Evolutionary conservation across 2,329 filamentous ascomycete species (phyloP).

Genomic region (Aureobasidium mangrovei): DNA sequence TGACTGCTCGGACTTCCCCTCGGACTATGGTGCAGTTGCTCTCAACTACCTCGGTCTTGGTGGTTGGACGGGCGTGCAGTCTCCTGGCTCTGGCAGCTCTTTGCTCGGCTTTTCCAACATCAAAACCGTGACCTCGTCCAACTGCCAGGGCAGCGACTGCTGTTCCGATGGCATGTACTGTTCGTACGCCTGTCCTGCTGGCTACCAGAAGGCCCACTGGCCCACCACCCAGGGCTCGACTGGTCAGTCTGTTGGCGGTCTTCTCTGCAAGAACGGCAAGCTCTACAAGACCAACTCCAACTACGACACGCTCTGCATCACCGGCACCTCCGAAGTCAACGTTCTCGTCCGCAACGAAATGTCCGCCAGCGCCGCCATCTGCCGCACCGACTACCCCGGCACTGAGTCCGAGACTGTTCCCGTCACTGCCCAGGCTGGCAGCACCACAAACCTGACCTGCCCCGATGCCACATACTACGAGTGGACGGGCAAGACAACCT

Average conservation of each 20-base stretch:
- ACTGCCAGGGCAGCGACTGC: slow-evolving; percentile 44
- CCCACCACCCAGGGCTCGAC: slow-evolving; percentile 66
- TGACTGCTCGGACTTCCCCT: slow-evolving; percentile 65
- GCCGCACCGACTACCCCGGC: slow-evolving; percentile 94
- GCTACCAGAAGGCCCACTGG: slow-evolving; percentile 91
- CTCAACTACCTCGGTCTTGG: slow-evolving; percentile 59
- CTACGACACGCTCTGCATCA: slow-evolving; percentile 64
- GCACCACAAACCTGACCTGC: slow-evolving; percentile 59
- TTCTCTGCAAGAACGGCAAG: slow-evolving; percentile 70
- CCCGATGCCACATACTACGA: slow-evolving; percentile 69
- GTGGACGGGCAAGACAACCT: slow-evolving; percentile 66
- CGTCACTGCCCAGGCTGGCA: slow-evolving; percentile 52
- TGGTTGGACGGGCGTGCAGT: slow-evolving; percentile 76
- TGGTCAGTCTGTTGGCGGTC: slow-evolving; percentile 78
- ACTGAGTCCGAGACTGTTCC: slow-evolving; percentile 83
- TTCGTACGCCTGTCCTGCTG: slow-evolving; percentile 86
- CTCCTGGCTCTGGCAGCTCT: slow-evolving; percentile 16
- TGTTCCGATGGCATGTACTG: slow-evolving; percentile 64
- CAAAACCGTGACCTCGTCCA: slow-evolving; percentile 55
- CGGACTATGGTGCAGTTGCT: slow-evolving; percentile 66
- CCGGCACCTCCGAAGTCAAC: slow-evolving; percentile 53
- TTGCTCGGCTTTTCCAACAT: slow-evolving; percentile 43
- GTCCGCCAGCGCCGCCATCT: slow-evolving; percentile 58
- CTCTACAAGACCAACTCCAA: slow-evolving; percentile 65
- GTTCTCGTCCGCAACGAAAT: slow-evolving; percentile 72